Base-by-base conservation (phyloP, 768 basidiomycete species). In the Leccinum sublutescens region DNA sequence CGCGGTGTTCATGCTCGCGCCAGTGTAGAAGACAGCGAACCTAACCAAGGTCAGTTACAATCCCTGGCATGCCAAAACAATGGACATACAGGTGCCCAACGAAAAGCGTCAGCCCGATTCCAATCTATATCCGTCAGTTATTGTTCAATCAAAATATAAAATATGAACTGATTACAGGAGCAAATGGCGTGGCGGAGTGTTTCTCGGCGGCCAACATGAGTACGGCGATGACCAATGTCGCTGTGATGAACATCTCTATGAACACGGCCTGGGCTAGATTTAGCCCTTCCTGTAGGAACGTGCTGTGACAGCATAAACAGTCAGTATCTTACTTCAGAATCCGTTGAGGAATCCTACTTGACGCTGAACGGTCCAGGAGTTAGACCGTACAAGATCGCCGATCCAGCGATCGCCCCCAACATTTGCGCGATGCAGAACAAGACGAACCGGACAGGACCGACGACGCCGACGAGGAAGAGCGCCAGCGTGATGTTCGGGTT, bases 201-300 rank as follows among this genome's bases (percentile, higher is more conserved):
- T 88, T 88, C 71, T 88, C 88, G 15, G 83, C 84, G 4, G 88
- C 87, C 25, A 89, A 70, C 85, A 89, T 88, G 61, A 88, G 80
- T n/a, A 88, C 84, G 6, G 87, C 76, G 14, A 87, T 70, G 47
- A 84, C 80, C 43, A 88, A 76, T 15, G 78, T 76, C 12, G 82
- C 76, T 14, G 86, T 88, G 63, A 83, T 80, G 71, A 88, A 88
- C 80, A 87, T 85, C 68, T 89, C 87, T 60, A 88, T 86, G 69
- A 88, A 88, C 17, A 87, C 79, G 11, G 77, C 85, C 68, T 88
- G 85, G 1, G 83, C 78, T 3, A 70, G 60, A 71, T 79, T 87
- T 59, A 82, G 71, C 4, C 78, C 80, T 19, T 71, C 66, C 9
- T 75, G 74, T 34, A 84, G 75, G 63, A 71, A 69, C 9, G 83